Evolutionary conservation across 2,329 filamentous ascomycete species (phyloP).

Genomic region (Periconia digitata): DNA sequence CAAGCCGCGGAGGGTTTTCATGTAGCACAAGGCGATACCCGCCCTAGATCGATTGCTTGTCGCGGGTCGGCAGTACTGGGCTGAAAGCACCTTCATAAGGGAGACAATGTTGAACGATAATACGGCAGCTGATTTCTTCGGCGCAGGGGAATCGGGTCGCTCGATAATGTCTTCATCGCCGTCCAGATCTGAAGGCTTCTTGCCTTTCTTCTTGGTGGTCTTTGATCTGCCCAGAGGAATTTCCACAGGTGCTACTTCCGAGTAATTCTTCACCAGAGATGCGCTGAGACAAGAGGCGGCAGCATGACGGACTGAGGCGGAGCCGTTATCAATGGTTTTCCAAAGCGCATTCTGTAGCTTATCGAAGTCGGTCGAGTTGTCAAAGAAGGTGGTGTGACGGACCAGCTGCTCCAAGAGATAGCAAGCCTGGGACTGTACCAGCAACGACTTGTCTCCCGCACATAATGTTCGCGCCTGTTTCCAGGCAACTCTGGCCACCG

Average conservation of each 20-base stretch:
- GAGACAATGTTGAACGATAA: constrained; percentile 76
- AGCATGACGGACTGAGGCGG: constrained; percentile 75
- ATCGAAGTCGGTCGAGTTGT: constrained; percentile 88
- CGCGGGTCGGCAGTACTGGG: constrained; percentile 75
- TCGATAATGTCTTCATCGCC: constrained; percentile 72
- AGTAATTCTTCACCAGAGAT: constrained; percentile 79
- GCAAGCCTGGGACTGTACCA: constrained; percentile 78
- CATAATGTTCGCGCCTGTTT: constrained; percentile 82
- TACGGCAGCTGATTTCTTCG: constrained; percentile 69
- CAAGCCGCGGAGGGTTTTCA: constrained; percentile 74
- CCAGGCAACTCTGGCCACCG: constrained; percentile 85
- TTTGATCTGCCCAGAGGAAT: constrained; percentile 55
- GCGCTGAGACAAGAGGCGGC: constrained; percentile 84
- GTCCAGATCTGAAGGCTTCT: constrained; percentile 62
- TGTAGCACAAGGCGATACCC: constrained; percentile 84
- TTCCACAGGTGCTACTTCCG: constrained; percentile 54
- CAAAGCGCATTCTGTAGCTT: constrained; percentile 79
- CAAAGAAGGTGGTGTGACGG: constrained; percentile 76
- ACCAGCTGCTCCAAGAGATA: constrained; percentile 75
- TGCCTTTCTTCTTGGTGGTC: constrained; percentile 72
- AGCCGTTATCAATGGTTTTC: constrained; percentile 81
- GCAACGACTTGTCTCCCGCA: constrained; percentile 75
- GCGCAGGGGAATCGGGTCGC: constrained; percentile 73
- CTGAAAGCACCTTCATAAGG: constrained; percentile 75
- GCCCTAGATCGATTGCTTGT: constrained; percentile 81